phyloP scores from a whole-genome alignment of 1,284 basidiomycete genomes.

The Trichosporon asahii region DNA sequence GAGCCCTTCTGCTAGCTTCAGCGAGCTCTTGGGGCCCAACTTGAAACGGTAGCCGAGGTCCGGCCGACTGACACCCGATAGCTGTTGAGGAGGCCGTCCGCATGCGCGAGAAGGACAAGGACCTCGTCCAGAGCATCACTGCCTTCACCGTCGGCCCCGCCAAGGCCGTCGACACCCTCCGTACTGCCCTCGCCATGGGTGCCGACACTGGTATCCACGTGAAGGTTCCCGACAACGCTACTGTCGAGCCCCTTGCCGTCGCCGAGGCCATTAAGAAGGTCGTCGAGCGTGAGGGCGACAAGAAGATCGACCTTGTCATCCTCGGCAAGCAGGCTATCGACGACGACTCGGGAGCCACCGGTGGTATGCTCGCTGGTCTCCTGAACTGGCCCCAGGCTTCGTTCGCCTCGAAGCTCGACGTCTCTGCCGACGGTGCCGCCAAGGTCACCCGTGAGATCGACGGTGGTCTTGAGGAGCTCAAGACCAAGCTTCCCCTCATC shows the following conservation, averaged over 20 bases:
- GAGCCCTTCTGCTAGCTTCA: background rate
- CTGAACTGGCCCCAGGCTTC: slow-evolving; percentile 92
- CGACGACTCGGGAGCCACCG: slow-evolving; percentile 94
- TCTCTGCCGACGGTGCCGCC: slow-evolving; percentile 68
- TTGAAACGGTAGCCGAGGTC: slow-evolving; percentile 20
- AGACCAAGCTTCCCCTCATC: slow-evolving; percentile 76
- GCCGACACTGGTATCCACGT: slow-evolving; percentile 92
- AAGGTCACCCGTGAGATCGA: slow-evolving; percentile 88
- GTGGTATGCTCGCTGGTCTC: slow-evolving; percentile 94
- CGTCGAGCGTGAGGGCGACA: slow-evolving; percentile 60
- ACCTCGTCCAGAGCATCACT: slow-evolving; percentile 75
- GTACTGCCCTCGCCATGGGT: slow-evolving; percentile 96
- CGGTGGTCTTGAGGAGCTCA: slow-evolving; percentile 82
- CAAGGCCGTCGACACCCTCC: slow-evolving; percentile 84
- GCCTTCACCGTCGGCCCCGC: slow-evolving; percentile 89
- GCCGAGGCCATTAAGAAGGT: slow-evolving; percentile 71
- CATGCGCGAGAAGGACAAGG: slow-evolving; percentile 68
- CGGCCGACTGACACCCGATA: slow-evolving; percentile 43
- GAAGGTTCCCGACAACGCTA: slow-evolving; percentile 78
- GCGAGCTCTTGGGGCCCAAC: background rate
- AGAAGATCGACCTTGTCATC: slow-evolving; percentile 79
- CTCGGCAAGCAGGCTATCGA: slow-evolving; percentile 99
- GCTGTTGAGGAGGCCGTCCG: slow-evolving; percentile 97
- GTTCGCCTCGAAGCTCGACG: slow-evolving; percentile 84
- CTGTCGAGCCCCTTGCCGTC: slow-evolving; percentile 55